Evolutionary conservation across 306 rosid genomes (phyloP), one percentile per base, ranked within the genome.

Genomic region (Coriaria nepalensis): DNA sequence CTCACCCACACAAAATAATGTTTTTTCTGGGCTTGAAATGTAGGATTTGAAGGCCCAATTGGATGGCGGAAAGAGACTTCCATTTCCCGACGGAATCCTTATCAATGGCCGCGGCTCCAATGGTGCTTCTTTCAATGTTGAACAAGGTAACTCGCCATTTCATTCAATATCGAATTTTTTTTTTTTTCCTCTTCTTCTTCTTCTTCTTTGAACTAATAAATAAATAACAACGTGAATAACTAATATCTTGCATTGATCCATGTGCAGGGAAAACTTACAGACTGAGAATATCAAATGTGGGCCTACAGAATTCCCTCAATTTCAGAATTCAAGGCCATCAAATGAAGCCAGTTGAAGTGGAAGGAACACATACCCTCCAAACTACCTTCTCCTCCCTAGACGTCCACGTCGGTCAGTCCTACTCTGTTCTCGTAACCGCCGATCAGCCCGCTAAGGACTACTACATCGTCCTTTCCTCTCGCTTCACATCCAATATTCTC

Each of bases 61-160:
- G 44, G 98, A 90, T 29, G 13, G 47, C 5, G 98, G 98, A 7
- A 75, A 68, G 63, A 90, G 79, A 70, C 76, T 85, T 4, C 87
- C 87, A 12, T 57, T 64, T 7, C 95, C 98, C 13, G 98, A 90
- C 63, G 98, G 95, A 55, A 52, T 90, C 58, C 98, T 90, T 40
- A 79, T 90, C 73, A 90, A 90, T 65, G 98, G 98, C 52, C 98
- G 95, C 3, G 98, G 94, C 12, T 78, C 98, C 8, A 78, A 76
- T 14, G 82, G 78, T 6, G 59, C 68, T 33, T 59, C 76, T 57
- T 55, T 85, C 20, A 77, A 65, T 8, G 94, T 90, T 4, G 98
- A 90, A 64, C 98, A 90, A 77, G 98, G 97, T 79, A 66, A 7
- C 10, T 15, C 46, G 20, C 14, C n/a, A 2, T 56, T 50, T 6